Evolutionary conservation across 495 filamentous ascomycete species (phyloP), one percentile per base, ranked within the genome.

Genomic region (Penicillium ochrochloron): DNA sequence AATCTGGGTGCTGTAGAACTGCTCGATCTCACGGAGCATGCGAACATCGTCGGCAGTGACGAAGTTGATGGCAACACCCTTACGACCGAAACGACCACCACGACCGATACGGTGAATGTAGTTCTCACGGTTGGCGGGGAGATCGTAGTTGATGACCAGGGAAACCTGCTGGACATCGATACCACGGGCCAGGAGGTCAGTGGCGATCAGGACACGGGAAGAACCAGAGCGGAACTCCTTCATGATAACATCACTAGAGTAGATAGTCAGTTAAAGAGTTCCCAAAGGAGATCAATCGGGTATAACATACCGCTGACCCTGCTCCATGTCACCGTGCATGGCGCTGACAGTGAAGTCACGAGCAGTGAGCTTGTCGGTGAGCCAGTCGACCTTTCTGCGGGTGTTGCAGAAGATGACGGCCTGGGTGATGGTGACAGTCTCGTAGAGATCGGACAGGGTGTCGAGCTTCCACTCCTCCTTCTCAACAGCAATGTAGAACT

Each of bases 391-490:
- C 93, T 99, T 99, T 82, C 95, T 87, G 73, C 96, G 90, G 69
- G 95, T 99, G 87, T 99, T 99, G 86, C 95, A 99, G 90, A 99
- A 99, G 82, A 99, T 99, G 77, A 99, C 95, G 64, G 95, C 95
- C 80, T 99, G 95, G 61, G 95, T 99, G 77, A 99, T 99, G 69
- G 95, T 99, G 75, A 99, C 90, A 35, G 95, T 99, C 79, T 99
- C 95, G 86, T 99, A 99, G 62, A 99, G 83, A 80, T 99, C 95
- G 74, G 92, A 98, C 34, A 99, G 92, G 51, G 95, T 99, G 80
- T 99, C 95, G 66, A 99, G 90, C 83, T 99, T 99, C 96, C 96
- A 99, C 73, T 98, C 95, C 78, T 99, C 95, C 87, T 99, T 98
- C 85, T 99, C 95, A 57, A 99, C 95, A 63, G 95, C 95, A 78